phyloP scores from a whole-genome alignment of 148 eudicot species.

The Amaranthus hypochondriacus region DNA sequence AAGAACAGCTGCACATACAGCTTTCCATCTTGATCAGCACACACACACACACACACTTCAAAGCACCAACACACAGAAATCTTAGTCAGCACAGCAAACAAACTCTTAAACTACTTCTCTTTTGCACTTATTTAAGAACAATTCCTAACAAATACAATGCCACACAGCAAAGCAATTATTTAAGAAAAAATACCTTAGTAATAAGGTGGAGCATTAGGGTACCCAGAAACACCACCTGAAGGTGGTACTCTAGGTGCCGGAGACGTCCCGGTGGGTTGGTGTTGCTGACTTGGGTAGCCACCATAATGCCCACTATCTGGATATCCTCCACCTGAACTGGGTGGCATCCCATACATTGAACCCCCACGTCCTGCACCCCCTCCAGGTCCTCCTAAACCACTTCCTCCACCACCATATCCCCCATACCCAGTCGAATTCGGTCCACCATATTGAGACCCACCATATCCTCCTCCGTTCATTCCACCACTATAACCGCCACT shows the following conservation, averaged over 20 bases:
- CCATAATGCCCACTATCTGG: slow-evolving; percentile 49
- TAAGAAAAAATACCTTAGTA: slow-evolving; percentile 50
- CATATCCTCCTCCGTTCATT: slow-evolving; percentile 22
- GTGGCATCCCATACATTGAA: slow-evolving; percentile 29
- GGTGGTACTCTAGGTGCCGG: slow-evolving; percentile 60
- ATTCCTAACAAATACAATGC: background rate
- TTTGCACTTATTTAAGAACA: background rate
- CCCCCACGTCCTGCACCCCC: slow-evolving; percentile 30
- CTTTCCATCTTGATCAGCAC: background rate
- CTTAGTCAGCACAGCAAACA: too few relatives aligned
- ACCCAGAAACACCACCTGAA: slow-evolving; percentile 44
- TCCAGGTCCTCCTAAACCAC: slow-evolving; percentile 39
- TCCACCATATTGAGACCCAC: slow-evolving; percentile 48
- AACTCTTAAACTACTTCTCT: too few relatives aligned
- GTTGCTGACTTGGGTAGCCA: slow-evolving; percentile 51
- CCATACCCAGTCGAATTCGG: slow-evolving; percentile 21
- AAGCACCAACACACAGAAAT: background rate
- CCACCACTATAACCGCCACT: slow-evolving; percentile 41
- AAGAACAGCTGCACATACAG: background rate
- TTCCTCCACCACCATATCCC: slow-evolving; percentile 27
- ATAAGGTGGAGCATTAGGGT: slow-evolving; percentile 46
- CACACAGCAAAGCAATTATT: background rate
- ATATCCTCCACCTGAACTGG: slow-evolving; percentile 38
- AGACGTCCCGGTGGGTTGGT: slow-evolving; percentile 52
- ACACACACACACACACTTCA: background rate